Evolutionary conservation across 2,329 filamentous ascomycete genomes (phyloP).

Genomic region (Talaromyces marneffei): DNA sequence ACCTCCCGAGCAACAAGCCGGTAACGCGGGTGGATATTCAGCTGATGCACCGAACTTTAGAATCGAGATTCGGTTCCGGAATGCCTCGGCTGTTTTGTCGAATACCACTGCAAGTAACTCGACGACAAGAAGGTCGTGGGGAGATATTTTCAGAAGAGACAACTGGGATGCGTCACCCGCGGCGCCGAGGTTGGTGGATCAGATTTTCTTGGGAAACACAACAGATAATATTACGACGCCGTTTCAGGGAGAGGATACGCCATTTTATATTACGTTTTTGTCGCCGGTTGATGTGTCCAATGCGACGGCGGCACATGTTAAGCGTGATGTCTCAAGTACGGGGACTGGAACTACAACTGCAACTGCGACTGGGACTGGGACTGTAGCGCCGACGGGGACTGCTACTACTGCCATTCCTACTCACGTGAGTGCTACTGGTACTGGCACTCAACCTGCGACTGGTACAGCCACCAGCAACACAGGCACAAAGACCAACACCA

Average conservation of each 20-base stretch:
- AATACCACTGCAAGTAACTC: slow-evolving; percentile 40
- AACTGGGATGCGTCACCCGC: slow-evolving; percentile 40
- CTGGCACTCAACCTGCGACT: not conserved
- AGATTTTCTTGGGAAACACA: slow-evolving; percentile 76
- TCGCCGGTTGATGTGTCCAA: slow-evolving; percentile 24
- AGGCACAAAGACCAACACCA: not conserved
- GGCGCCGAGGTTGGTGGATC: slow-evolving; percentile 55
- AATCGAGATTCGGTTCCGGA: slow-evolving; percentile 63
- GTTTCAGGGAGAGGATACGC: slow-evolving; percentile 79
- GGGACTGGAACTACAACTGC: not conserved
- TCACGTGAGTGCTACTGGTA: not conserved
- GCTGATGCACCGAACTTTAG: slow-evolving; percentile 71
- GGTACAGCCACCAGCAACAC: not conserved
- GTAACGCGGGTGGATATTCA: slow-evolving; percentile 54
- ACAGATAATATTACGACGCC: slow-evolving; percentile 67
- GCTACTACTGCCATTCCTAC: not conserved
- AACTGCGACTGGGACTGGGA: not conserved
- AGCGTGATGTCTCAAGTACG: not conserved
- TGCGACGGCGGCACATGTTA: not conserved
- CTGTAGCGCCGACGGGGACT: not conserved
- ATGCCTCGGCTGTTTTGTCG: slow-evolving; percentile 28
- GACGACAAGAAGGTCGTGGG: slow-evolving; percentile 23
- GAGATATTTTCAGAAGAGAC: slow-evolving; percentile 24
- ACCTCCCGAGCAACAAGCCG: slow-evolving; percentile 68
- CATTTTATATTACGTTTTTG: slow-evolving; percentile 77